Conservation (phyloP, 2,329 filamentous ascomycete species). For the Ophiostoma ulmi region DNA sequence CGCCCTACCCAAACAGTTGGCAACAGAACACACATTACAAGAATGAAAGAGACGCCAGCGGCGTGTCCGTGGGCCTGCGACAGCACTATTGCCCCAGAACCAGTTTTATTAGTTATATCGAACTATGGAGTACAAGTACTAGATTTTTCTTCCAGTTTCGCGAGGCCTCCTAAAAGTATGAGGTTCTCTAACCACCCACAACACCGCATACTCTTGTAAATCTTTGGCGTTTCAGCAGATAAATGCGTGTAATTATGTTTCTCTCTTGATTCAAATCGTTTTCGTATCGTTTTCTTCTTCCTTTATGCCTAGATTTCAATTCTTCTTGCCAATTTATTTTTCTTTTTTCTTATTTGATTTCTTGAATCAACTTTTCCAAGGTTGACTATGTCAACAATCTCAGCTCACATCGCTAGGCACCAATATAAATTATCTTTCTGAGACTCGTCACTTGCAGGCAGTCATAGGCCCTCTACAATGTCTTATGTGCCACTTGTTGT, state of each 20-base stretch:
- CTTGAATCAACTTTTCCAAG: background rate
- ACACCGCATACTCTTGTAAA: background rate
- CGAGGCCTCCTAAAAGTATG: background rate
- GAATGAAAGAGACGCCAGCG: background rate
- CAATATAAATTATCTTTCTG: background rate
- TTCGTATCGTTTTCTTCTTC: background rate
- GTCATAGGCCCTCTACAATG: no score
- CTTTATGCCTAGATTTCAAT: no score
- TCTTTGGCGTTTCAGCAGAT: background rate
- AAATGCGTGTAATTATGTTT: background rate
- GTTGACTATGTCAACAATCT: background rate
- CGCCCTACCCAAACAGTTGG: background rate
- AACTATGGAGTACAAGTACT: background rate
- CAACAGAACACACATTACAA: background rate
- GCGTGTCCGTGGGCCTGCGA: background rate
- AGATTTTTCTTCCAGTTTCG: background rate
- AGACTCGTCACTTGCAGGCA: no score
- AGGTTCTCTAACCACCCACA: background rate
- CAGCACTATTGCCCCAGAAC: constrained; percentile 7
- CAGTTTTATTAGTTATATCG: background rate
- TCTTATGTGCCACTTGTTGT: background rate
- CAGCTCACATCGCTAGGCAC: background rate
- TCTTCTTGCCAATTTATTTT: background rate
- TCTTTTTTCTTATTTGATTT: background rate
- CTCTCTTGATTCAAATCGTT: background rate